Base-by-base conservation (phyloP, 768 basidiomycete genomes). In the Leccinum barrowsii region DNA sequence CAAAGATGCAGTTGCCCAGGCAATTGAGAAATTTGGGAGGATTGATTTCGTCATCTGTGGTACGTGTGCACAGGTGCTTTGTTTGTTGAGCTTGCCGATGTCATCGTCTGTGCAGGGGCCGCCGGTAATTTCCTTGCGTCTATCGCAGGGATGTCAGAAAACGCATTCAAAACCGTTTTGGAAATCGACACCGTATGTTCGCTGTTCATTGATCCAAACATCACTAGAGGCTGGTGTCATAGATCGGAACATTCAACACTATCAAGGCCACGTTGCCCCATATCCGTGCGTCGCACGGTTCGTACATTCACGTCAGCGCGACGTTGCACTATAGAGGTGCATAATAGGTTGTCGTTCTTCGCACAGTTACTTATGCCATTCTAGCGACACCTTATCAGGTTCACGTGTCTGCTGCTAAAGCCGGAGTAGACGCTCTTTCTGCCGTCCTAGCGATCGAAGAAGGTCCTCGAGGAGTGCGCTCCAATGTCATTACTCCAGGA, bases 21-120 rank as follows among this genome's bases (percentile, higher is more conserved):
- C 90, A 1, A 82, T 94, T 17, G 82, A 85, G 60, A 79, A 78
- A 63, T 94, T 90, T 68, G 94, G 95, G 1, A 80, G 80, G 62
- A 92, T 99, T 58, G 95, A 99, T 75, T 96, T 92, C 70, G 95
- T 98, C 52, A 91, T 98, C 56, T 94, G 92, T 69, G 94, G 94
- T 90, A 72, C 57, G 80, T 74, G 11, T 44, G 49, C 42, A 19
- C 2, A 19, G 40, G 44, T 10, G 37, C 34, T 28, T 13, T 11
- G 26, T 51, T 11, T 5, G 3, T 47, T 4, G 44, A 52, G 30
- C n/a, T 4, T 12, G 19, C 55, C 8, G 4, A 19, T 40, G 5
- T 19, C 42, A 54, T 26, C n/a, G 7, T 44, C 12, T 15, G 24
- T 8, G 26, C 67, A 94, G 92, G 92, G 60, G 94, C 94, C 44